A percentile compares a stretch with the other conserved stretches of the same genome.
phyloP scores from a whole-genome alignment of 2,329 filamentous ascomycete genomes.

The Botryosphaeria agaves region DNA sequence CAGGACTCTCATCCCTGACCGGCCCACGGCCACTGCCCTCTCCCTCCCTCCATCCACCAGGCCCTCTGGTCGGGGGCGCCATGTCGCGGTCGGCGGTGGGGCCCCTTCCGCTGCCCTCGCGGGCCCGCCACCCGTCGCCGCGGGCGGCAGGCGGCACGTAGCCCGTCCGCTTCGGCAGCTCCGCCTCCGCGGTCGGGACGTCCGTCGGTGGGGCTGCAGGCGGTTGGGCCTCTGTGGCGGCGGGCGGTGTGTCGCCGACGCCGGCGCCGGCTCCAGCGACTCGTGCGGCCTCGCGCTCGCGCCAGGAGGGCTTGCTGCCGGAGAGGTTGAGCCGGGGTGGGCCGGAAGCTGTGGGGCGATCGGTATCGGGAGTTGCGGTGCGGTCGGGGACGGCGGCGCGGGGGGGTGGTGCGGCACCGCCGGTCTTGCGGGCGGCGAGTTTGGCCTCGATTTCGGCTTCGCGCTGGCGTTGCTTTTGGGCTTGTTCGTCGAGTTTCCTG shows the following conservation, averaged over 20 bases:
- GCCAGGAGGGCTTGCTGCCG: slow-evolving; percentile 50
- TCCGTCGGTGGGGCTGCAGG: slow-evolving; percentile 15
- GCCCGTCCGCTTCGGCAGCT: slow-evolving; percentile 19
- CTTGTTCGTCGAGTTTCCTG: slow-evolving; percentile 45
- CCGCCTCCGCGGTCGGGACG: slow-evolving; percentile 20
- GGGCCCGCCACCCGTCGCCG: slow-evolving; percentile 8
- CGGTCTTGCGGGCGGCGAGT: slow-evolving; percentile 47
- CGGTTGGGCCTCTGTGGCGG: slow-evolving; percentile 15
- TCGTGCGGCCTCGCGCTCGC: slow-evolving; percentile 48
- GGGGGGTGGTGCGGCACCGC: slow-evolving; percentile 12
- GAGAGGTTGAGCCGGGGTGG: slow-evolving; percentile 46
- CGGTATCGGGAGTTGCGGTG: slow-evolving; percentile 26
- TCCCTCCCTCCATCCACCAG: no score
- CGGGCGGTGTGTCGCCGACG: slow-evolving; percentile 7
- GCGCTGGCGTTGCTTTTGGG: slow-evolving; percentile 53
- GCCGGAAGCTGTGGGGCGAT: slow-evolving; percentile 31
- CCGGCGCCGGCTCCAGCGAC: slow-evolving; percentile 15
- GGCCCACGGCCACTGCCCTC: no score
- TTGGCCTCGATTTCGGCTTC: slow-evolving; percentile 79
- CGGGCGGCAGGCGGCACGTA: slow-evolving; percentile 30
- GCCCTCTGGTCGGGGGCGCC: no score
- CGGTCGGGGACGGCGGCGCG: slow-evolving; percentile 10
- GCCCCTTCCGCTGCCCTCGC: no score
- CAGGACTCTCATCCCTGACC: slow-evolving; percentile 6
- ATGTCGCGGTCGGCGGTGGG: no score